These are phyloP conservation scores for Mimosa bimucronata DNA, from an alignment of 306 rosid species.

Conservation along the genomic window DNA sequence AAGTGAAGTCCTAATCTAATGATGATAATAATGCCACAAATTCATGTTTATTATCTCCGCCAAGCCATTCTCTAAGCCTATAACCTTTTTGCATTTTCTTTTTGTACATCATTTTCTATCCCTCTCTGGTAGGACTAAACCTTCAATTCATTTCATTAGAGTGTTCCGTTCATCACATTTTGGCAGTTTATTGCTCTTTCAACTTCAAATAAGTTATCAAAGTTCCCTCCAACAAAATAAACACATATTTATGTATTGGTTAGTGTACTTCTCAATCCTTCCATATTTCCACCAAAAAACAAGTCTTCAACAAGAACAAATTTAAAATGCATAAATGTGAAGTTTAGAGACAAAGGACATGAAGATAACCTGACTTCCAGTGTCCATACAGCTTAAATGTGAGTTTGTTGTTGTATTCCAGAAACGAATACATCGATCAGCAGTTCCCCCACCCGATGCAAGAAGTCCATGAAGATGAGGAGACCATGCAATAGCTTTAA, in stretches of 20 bases:
- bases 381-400: constrained; percentile 84
- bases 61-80: background rate
- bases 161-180: constrained; percentile 7
- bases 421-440: constrained; percentile 88
- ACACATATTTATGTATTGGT: background rate
- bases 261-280: background rate
- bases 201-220: constrained; percentile 13
- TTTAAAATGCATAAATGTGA: background rate
- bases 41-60: background rate
- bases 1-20: background rate
- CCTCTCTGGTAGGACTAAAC: constrained; percentile 1
- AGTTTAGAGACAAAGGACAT: constrained; percentile 7
- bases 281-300: background rate
- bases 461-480: constrained; percentile 95
- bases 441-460: constrained; percentile 97
- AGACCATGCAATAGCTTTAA: constrained; percentile 96
- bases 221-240: background rate
- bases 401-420: constrained; percentile 93
- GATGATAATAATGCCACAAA: background rate
- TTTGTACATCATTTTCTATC: background rate
- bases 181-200: constrained; percentile 13
- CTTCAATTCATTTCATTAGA: background rate
- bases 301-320: constrained; percentile 29
- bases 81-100: background rate
- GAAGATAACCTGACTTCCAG: constrained; percentile 86